Conservation (phyloP, 2,329 filamentous ascomycete species). For the Emergomyces orientalis region DNA sequence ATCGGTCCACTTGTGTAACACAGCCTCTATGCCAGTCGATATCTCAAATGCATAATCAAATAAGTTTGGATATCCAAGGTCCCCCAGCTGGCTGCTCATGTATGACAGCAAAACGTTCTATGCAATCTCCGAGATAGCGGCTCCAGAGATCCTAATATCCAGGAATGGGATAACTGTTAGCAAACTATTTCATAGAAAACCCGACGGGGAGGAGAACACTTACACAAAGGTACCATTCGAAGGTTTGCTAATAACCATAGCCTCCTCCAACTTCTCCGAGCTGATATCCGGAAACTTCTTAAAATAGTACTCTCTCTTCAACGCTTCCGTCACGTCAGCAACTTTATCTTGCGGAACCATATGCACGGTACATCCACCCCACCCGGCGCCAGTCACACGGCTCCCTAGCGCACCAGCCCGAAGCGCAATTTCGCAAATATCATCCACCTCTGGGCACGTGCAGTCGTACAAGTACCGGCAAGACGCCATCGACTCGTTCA, state of each 20-base stretch:
- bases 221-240: slow-evolving; percentile 38
- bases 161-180: background rate
- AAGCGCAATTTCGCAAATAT: slow-evolving; percentile 71
- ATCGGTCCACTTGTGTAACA: background rate
- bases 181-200: background rate
- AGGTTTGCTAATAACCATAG: slow-evolving; percentile 82
- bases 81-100: background rate
- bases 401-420: slow-evolving; percentile 74
- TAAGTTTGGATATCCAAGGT: background rate
- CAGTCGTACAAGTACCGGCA: slow-evolving; percentile 86
- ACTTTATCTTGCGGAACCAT: slow-evolving; percentile 78
- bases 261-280: slow-evolving; percentile 63
- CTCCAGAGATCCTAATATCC: slow-evolving; percentile 27
- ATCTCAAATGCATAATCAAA: background rate
- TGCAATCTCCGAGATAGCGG: slow-evolving; percentile 28
- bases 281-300: slow-evolving; percentile 59
- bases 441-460: slow-evolving; percentile 84
- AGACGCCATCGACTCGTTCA: slow-evolving; percentile 83
- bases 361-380: slow-evolving; percentile 95
- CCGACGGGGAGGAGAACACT: slow-evolving; percentile 8
- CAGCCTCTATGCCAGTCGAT: background rate
- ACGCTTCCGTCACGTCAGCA: slow-evolving; percentile 62
- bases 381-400: slow-evolving; percentile 83
- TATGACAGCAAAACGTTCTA: background rate
- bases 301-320: slow-evolving; percentile 73